A percentile compares a stretch with the other conserved stretches of the same genome.
Evolutionary conservation across 148 eudicot species (phyloP).

Genomic region (Rhododendron molle): DNA sequence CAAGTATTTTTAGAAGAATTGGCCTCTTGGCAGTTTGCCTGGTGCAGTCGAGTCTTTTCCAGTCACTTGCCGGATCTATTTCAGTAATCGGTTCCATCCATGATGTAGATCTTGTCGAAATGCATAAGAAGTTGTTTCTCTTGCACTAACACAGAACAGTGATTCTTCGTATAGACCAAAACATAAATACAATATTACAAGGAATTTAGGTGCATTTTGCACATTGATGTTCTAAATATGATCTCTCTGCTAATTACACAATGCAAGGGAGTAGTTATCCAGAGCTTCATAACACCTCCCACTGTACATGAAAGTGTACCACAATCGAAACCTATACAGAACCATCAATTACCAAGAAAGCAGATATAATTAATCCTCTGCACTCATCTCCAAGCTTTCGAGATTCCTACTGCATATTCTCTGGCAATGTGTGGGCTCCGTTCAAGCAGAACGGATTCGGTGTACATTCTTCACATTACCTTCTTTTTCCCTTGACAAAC

Average conservation of each 20-base stretch:
- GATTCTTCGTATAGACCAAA: background rate
- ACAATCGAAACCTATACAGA: background rate
- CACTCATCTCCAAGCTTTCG: background rate
- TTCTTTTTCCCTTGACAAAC: background rate
- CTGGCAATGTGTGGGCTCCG: background rate
- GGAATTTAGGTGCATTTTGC: background rate
- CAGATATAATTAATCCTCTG: background rate
- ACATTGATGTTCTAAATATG: background rate
- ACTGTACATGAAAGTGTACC: background rate
- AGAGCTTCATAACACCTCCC: conserved; percentile 10
- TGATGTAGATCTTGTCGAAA: background rate
- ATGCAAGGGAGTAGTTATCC: conserved; percentile 16
- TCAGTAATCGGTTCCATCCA: background rate
- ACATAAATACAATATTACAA: background rate
- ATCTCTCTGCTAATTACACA: conserved; percentile 6
- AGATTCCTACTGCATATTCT: background rate
- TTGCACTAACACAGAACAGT: background rate
- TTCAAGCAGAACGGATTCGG: background rate
- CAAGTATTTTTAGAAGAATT: too few relatives aligned
- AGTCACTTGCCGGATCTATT: background rate
- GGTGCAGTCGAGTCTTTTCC: background rate
- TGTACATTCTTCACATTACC: background rate
- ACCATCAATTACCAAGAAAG: background rate
- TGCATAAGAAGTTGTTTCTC: background rate
- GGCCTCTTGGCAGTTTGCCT: background rate